A percentile compares a stretch with the other conserved stretches of the same genome.
Conservation (phyloP, 2,329 filamentous ascomycete genomes). For the Colletotrichum ledebouriae region DNA sequence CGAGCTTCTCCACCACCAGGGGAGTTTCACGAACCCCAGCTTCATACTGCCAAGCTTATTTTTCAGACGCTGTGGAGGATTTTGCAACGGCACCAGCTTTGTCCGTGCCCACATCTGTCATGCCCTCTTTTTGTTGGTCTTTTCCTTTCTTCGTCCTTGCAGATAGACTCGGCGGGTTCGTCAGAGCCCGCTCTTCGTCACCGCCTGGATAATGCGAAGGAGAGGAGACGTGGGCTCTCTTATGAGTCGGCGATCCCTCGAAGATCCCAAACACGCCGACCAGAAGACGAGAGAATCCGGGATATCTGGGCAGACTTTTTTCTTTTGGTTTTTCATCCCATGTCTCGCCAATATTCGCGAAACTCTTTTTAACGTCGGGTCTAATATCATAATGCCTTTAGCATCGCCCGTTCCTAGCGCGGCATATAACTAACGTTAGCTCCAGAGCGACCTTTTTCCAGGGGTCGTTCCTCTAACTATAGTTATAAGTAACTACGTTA, state of each 20-base stretch:
- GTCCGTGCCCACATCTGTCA: slow-evolving; percentile 32
- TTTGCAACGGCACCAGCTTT: slow-evolving; percentile 25
- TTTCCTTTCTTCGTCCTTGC: neutral
- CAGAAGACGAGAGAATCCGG: neutral
- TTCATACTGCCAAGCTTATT: slow-evolving; percentile 41
- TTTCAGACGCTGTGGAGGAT: slow-evolving; percentile 32
- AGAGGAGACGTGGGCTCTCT: neutral
- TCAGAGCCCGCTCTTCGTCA: too few species aligned
- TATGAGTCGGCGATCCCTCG: slow-evolving; percentile 29
- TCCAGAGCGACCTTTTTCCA: too few species aligned
- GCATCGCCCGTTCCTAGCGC: too few species aligned
- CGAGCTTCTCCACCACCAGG: slow-evolving; percentile 30
- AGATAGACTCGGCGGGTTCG: neutral
- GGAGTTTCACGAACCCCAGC: slow-evolving; percentile 41
- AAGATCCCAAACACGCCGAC: slow-evolving; percentile 33
- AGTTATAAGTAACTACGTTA: too few species aligned
- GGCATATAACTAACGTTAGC: too few species aligned
- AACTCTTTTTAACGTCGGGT: slow-evolving; percentile 16
- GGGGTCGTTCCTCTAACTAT: too few species aligned
- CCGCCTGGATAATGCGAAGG: slow-evolving; percentile 4
- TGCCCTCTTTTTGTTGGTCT: neutral
- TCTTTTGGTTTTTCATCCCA: slow-evolving; percentile 9
- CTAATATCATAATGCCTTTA: too few species aligned
- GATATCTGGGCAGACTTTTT: slow-evolving; percentile 9
- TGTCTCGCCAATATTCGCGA: neutral